A percentile compares a stretch with the other conserved stretches of the same genome.
phyloP scores from a whole-genome alignment of 306 rosid species.

The Lablab purpureus region DNA sequence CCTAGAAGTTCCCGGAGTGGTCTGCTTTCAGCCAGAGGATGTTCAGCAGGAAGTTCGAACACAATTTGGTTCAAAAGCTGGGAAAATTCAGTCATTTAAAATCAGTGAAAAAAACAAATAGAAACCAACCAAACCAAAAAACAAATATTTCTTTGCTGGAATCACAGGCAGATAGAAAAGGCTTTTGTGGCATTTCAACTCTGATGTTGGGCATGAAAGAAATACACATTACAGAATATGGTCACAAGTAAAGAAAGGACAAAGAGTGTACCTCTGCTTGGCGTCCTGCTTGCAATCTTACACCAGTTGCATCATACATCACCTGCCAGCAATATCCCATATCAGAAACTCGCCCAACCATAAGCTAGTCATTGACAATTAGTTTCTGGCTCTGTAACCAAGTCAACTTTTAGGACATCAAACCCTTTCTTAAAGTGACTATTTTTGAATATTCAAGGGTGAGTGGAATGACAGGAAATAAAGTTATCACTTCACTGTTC shows the following conservation, averaged over 20 bases:
- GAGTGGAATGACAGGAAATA: neutral
- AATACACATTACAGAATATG: neutral
- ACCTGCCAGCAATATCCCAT: slow-evolving; percentile 69
- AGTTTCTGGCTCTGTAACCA: slow-evolving; percentile 19
- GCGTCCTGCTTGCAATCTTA: slow-evolving; percentile 98
- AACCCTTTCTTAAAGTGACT: neutral
- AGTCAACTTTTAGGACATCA: slow-evolving; percentile 4
- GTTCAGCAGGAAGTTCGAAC: slow-evolving; percentile 96
- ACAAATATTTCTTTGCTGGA: neutral
- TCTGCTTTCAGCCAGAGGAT: slow-evolving; percentile 96
- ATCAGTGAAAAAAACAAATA: slow-evolving; percentile 21
- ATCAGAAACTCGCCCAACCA: slow-evolving; percentile 50
- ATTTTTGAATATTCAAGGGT: neutral
- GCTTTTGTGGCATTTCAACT: slow-evolving; percentile 17
- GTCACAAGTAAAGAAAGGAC: slow-evolving; percentile 13
- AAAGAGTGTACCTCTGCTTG: slow-evolving; percentile 85
- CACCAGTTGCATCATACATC: slow-evolving; percentile 99
- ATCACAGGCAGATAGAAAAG: slow-evolving; percentile 41
- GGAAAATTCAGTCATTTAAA: slow-evolving; percentile 31
- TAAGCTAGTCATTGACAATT: slow-evolving; percentile 26
- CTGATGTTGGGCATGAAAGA: slow-evolving; percentile 30
- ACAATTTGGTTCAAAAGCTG: slow-evolving; percentile 98
- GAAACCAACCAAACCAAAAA: slow-evolving; percentile 36
- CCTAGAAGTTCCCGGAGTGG: slow-evolving; percentile 99
- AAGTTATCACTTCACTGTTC: neutral